These are phyloP conservation scores for Alopecurus myosuroides DNA, from an alignment of 176 grass and related monocot species.

Conservation along the genomic window DNA sequence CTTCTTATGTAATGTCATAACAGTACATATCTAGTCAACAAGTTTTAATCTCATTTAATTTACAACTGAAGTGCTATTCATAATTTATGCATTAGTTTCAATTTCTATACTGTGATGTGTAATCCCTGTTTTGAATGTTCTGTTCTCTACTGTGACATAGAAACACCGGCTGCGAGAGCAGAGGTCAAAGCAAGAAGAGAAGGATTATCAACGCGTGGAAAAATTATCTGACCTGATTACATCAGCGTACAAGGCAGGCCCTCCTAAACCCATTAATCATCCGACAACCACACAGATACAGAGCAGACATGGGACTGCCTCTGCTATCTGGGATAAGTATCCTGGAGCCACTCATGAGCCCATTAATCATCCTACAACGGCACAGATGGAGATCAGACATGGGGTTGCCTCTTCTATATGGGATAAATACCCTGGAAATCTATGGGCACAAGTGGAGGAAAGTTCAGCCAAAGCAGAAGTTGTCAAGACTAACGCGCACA, in stretches of 20 bases:
- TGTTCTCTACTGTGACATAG: slow-evolving; percentile 19
- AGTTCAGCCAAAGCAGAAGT: neutral
- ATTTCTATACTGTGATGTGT: slow-evolving; percentile 1
- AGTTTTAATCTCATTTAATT: neutral
- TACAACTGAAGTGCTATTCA: neutral
- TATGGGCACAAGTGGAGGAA: neutral
- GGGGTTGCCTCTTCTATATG: neutral
- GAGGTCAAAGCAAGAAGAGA: neutral
- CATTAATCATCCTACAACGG: neutral
- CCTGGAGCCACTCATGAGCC: neutral
- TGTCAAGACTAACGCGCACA: neutral
- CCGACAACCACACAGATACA: too few species aligned
- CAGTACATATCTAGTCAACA: neutral
- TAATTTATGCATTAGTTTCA: neutral
- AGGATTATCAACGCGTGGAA: neutral
- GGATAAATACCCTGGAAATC: neutral
- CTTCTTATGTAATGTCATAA: neutral
- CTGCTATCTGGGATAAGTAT: too few species aligned
- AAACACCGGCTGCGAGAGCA: slow-evolving; percentile 7
- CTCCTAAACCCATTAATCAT: neutral
- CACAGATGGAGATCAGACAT: neutral
- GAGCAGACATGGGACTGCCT: too few species aligned
- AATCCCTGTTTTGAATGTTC: neutral
- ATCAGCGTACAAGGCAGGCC: neutral
- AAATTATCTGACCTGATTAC: neutral